These are phyloP conservation scores for Canariomyces notabilis DNA, from an alignment of 2,329 filamentous ascomycete species.

Conservation along the genomic window DNA sequence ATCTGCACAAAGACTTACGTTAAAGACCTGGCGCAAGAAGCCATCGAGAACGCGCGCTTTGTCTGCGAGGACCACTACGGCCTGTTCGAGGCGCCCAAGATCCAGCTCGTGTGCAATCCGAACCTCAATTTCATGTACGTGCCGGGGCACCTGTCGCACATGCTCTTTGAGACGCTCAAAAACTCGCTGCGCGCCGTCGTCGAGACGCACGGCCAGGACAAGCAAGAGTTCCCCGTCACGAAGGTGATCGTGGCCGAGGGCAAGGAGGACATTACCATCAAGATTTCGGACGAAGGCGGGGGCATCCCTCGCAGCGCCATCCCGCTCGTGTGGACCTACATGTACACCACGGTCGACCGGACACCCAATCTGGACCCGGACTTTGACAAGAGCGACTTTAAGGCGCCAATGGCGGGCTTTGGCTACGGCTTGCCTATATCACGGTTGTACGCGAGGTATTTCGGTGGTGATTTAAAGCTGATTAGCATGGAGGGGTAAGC, in stretches of 20 bases:
- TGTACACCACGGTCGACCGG: constrained; percentile 98
- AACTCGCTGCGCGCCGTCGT: constrained; percentile 97
- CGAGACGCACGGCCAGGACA: constrained; percentile 89
- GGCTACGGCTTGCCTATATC: constrained; percentile 97
- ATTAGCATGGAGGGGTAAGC: constrained; percentile 99
- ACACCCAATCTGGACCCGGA: constrained; percentile 93
- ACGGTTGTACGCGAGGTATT: constrained; percentile 90
- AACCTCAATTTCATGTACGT: constrained; percentile 99
- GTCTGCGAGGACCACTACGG: constrained; percentile 99
- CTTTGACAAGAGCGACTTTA: constrained; percentile 99
- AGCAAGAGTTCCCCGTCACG: constrained; percentile 91
- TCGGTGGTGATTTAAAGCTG: constrained; percentile 92
- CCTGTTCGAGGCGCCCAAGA: constrained; percentile 91
- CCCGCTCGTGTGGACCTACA: constrained; percentile 99
- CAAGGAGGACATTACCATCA: constrained; percentile 98
- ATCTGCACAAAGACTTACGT: constrained; percentile 99
- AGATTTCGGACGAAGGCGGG: constrained; percentile 93
- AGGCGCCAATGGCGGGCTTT: constrained; percentile 97
- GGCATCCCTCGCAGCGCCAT: constrained; percentile 91
- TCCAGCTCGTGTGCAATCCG: constrained; percentile 92
- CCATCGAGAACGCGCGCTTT: constrained; percentile 97
- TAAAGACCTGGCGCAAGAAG: constrained; percentile 87
- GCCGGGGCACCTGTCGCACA: constrained; percentile 95
- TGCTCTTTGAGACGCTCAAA: constrained; percentile 99
- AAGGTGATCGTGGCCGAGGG: constrained; percentile 98